Evolutionary conservation across 140 eudicot species (phyloP), one percentile per base, ranked within the genome.

Genomic region (Cichorium intybus): DNA sequence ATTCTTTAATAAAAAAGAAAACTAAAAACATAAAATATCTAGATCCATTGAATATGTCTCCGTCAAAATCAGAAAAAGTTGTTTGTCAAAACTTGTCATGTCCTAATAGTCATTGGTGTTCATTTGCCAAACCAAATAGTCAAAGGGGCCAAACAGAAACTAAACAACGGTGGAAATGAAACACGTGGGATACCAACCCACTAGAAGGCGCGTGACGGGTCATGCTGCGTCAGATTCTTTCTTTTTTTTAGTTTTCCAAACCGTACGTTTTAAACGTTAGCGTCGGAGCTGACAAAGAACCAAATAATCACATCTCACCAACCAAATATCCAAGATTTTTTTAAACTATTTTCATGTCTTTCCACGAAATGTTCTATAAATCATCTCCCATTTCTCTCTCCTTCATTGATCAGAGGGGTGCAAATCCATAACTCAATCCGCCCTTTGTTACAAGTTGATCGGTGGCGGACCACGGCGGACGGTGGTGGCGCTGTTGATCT

Each of bases 251-350:
- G 22, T 39, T 59, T 37, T 41, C 53, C 22, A 29, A 65, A 41
- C 66, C 78, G 64, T 67, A 77, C 78, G 75, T 66, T 77, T 62
- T 43, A 18, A 66, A 60, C 71, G 29, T 72, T 41, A 51, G 79
- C 60, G 82, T 70, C 69, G 71, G 78, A 71, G 65, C 71, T 72
- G 82, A 65, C 71, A 22, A 59, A 35, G 75, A 71, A 24, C 15
- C 74, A 70, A 66, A 71, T 43, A 34, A 71, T 58, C 58, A 71
- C 71, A 56, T 57, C 60, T 51, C 75, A 75, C 80, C 80, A 75
- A 60, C 80, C 60, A 75, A 47, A 67, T 26, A 26, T 67, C 64
- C 24, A 67, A 67, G 64, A 67, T 39, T 47, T 50, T 45, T 57
- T 39, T 3, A 24, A 18, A 37, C 17, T 2, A 62, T 41, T 56